Evolutionary conservation across 129 eudicot species (phyloP), one percentile per base, ranked within the genome.

Genomic region (Erigeron canadensis): DNA sequence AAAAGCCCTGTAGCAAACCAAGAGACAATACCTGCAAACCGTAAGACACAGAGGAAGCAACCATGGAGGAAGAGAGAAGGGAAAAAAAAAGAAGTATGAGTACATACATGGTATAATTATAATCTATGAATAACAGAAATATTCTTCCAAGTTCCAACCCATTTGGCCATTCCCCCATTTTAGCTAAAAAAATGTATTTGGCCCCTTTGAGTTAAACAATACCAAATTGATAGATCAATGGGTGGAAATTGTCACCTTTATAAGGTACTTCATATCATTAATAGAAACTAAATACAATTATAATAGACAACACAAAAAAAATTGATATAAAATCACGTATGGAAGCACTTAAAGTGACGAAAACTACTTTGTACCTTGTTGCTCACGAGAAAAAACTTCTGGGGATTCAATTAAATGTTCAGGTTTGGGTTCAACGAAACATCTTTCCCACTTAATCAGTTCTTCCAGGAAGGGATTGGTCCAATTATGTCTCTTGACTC

Each of bases 391-490:
- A 62, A 51, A 65, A 53, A 34, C 34, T 46, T 55, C 19, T 48
- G 19, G 41, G 21, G 84, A 80, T 55, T 40, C 13, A 82, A 37
- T 72, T 41, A 79, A 51, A 60, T 75, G 69, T 67, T 79, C 89
- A 70, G 75, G 78, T 67, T 73, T 76, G 50, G 99, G 99, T 77
- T 81, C 83, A 42, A 90, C 84, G 37, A 82, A 65, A 63, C 64
- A 61, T 73, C 97, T 90, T 67, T 95, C 89, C 99, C 99, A 95
- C 77, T 81, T 70, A 41, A 95, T 82, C 75, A 95, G 77, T 64
- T 88, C 94, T 66, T 81, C 70, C 45, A 95, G 79, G 81, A 73
- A 65, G 4, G 81, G 73, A 66, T 79, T 82, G 13, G 79, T 78
- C 99, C 99, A 95, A 16, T 88, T 79, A 79, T 95, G 99, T 61